Conservation (phyloP, 306 rosid genomes). For the Adenanthera pavonina region DNA sequence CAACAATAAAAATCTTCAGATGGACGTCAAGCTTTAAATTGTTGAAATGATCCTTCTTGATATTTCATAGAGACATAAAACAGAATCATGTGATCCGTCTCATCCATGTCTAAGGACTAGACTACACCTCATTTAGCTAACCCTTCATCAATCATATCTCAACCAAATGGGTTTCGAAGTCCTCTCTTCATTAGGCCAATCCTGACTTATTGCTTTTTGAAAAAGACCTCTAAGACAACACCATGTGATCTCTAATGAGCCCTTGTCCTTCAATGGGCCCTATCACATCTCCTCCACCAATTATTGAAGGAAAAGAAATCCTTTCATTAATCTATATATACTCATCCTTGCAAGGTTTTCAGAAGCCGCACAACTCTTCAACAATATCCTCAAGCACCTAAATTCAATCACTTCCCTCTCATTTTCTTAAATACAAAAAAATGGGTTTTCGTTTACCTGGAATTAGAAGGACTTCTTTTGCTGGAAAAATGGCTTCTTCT, state of each 20-base stretch:
- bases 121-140: background rate
- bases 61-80: background rate
- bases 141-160: background rate
- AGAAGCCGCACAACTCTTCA: background rate
- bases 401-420: background rate
- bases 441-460: conserved; percentile 24
- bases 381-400: background rate
- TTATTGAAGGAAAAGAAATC: too few relatives aligned
- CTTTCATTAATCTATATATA: background rate
- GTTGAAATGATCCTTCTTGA: background rate
- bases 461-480: background rate
- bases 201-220: background rate
- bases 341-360: background rate
- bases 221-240: background rate
- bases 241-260: background rate
- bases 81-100: background rate
- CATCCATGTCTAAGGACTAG: background rate
- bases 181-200: background rate
- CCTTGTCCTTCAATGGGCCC: background rate
- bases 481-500: background rate
- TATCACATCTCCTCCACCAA: background rate
- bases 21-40: background rate
- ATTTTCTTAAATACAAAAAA: background rate
- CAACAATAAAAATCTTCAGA: background rate
- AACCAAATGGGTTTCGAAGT: background rate